Conservation (phyloP, 2,329 filamentous ascomycete species). For the Alternaria novae-zelandiae region DNA sequence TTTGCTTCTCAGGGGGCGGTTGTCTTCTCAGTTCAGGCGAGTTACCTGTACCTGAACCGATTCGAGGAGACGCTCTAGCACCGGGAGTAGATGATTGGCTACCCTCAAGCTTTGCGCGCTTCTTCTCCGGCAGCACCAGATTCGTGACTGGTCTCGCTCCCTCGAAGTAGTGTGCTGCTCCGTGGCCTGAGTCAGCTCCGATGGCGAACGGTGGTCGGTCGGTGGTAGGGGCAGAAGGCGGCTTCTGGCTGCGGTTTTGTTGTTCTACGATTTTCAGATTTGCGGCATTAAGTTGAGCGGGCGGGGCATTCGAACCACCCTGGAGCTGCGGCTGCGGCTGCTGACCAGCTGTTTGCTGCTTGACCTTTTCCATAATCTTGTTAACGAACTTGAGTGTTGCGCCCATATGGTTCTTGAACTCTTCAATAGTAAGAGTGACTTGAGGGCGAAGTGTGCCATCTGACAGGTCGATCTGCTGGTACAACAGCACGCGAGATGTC, state of each 20-base stretch:
- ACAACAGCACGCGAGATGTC: slow-evolving; percentile 30
- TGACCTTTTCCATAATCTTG: slow-evolving; percentile 36
- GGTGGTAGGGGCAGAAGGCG: slow-evolving; percentile 57
- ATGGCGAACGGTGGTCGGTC: slow-evolving; percentile 61
- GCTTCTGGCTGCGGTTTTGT: slow-evolving; percentile 57
- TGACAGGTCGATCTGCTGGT: slow-evolving; percentile 36
- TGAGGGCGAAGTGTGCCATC: slow-evolving; percentile 38
- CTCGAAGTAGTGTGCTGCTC: slow-evolving; percentile 63
- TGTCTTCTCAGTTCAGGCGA: slow-evolving; percentile 57
- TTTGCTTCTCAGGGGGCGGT: slow-evolving; percentile 51
- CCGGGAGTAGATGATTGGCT: slow-evolving; percentile 53
- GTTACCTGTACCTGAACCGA: slow-evolving; percentile 43
- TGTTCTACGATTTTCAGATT: slow-evolving; percentile 52
- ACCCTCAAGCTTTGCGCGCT: slow-evolving; percentile 59
- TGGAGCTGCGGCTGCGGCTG: slow-evolving; percentile 19
- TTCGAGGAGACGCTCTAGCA: slow-evolving; percentile 49
- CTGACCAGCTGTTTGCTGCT: slow-evolving; percentile 24
- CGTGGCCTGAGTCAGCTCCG: slow-evolving; percentile 61
- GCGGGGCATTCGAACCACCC: slow-evolving; percentile 22
- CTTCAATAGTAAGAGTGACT: slow-evolving; percentile 35
- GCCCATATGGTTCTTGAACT: slow-evolving; percentile 34
- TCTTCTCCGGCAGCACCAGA: slow-evolving; percentile 63
- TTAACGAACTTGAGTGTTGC: slow-evolving; percentile 36
- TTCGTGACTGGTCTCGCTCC: slow-evolving; percentile 60
- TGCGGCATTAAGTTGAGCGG: slow-evolving; percentile 45